Percentiles rank a stretch among this genome's conserved stretches.
Conservation (phyloP, 176 grass and related monocot species). For the Aegilops tauschii region DNA sequence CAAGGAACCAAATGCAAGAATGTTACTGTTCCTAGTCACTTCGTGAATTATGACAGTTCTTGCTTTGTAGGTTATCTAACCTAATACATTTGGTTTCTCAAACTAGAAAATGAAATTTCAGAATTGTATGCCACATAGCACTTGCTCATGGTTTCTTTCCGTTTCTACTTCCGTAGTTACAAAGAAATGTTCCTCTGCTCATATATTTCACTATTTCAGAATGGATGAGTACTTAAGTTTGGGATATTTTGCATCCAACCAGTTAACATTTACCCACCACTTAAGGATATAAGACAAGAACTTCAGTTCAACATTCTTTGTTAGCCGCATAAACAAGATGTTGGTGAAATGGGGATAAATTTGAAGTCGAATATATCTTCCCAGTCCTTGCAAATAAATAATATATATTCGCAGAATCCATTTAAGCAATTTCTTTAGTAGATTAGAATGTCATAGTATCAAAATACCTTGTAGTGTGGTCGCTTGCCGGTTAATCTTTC, state of each 20-base stretch:
- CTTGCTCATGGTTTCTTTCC: not conserved
- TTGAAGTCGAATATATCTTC: not conserved
- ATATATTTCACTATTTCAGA: slow-evolving; percentile 4
- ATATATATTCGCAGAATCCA: not conserved
- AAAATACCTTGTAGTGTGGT: slow-evolving; percentile 74
- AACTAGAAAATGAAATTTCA: not conserved
- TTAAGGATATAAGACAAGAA: not conserved
- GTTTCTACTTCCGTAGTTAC: not conserved
- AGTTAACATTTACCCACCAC: not conserved
- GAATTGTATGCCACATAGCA: not conserved
- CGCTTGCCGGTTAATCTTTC: slow-evolving; percentile 72
- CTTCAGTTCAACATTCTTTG: not conserved
- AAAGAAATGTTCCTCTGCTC: not conserved
- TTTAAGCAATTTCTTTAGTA: slow-evolving; percentile 2
- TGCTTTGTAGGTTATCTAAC: not conserved
- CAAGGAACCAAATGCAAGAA: not conserved
- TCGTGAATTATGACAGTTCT: not conserved
- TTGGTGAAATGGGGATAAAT: slow-evolving; percentile 9
- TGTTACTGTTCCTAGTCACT: not conserved
- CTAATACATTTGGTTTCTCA: not conserved
- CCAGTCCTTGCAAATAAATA: not conserved
- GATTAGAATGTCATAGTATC: not conserved
- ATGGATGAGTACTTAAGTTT: not conserved
- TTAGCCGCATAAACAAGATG: not conserved
- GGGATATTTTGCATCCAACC: not conserved